Evolutionary conservation across 2,329 filamentous ascomycete species (phyloP).

Genomic region (Lachnum nothofagi): DNA sequence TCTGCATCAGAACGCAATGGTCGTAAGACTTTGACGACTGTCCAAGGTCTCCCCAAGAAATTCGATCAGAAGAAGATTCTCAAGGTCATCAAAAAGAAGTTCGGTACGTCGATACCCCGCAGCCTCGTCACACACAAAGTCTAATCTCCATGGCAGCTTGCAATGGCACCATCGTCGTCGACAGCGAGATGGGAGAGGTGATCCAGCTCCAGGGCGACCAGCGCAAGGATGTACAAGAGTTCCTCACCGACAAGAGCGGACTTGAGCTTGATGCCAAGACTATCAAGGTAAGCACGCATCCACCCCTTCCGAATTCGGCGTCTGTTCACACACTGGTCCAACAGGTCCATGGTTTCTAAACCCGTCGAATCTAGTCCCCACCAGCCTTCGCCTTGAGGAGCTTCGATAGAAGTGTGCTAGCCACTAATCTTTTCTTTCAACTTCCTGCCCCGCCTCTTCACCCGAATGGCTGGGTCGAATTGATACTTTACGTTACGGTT

Average conservation of each 20-base stretch:
- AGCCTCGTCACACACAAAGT: not conserved
- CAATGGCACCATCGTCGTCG: slow-evolving; percentile 99
- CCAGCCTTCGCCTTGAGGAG: slow-evolving; percentile 28
- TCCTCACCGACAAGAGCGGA: slow-evolving; percentile 92
- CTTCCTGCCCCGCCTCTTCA: slow-evolving; percentile 30
- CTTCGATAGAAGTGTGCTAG: slow-evolving; percentile 30
- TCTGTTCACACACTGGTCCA: not conserved
- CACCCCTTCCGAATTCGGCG: not conserved
- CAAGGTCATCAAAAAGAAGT: slow-evolving; percentile 99
- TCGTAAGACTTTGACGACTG: slow-evolving; percentile 99
- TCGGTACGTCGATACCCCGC: slow-evolving; percentile 54
- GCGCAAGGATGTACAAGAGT: slow-evolving; percentile 97
- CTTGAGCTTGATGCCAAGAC: slow-evolving; percentile 91
- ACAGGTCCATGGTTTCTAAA: slow-evolving; percentile 60
- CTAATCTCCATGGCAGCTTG: slow-evolving; percentile 57
- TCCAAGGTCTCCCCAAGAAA: slow-evolving; percentile 97
- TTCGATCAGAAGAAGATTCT: slow-evolving; percentile 99
- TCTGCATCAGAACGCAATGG: slow-evolving; percentile 86
- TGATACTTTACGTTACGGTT: slow-evolving; percentile 24
- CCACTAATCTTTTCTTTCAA: slow-evolving; percentile 20
- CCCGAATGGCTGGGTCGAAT: slow-evolving; percentile 26
- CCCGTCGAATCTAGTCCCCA: slow-evolving; percentile 35
- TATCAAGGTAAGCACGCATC: slow-evolving; percentile 67
- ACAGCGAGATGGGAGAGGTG: slow-evolving; percentile 97
- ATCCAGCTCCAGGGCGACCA: slow-evolving; percentile 99